These are phyloP conservation scores for Coriaria nepalensis DNA, from an alignment of 306 rosid species.

Conservation along the genomic window DNA sequence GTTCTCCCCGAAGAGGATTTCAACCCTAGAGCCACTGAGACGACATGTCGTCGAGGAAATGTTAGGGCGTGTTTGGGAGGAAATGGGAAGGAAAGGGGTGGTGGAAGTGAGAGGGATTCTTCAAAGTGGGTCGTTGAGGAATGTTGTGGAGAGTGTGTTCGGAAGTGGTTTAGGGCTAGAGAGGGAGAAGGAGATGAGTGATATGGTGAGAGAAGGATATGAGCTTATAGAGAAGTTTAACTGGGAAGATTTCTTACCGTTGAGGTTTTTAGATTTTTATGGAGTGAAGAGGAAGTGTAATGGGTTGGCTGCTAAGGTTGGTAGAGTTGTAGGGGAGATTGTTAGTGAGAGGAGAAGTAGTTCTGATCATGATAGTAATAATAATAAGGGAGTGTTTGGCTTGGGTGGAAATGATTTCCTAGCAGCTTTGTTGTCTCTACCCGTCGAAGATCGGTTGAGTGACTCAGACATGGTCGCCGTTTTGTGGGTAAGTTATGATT, in stretches of 20 bases:
- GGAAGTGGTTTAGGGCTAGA: conserved; percentile 22
- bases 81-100: conserved; percentile 31
- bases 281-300: conserved; percentile 74
- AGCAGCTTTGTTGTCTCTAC: conserved; percentile 45
- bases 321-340: conserved; percentile 33
- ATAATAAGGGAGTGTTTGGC: too few species aligned
- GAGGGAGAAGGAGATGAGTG: conserved; percentile 24
- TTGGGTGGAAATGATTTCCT: conserved; percentile 50
- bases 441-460: conserved; percentile 38
- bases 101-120: conserved; percentile 42
- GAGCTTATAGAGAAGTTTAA: conserved; percentile 45
- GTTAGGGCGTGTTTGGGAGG: conserved; percentile 18
- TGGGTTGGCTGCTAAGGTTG: conserved; percentile 42
- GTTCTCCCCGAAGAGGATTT: conserved; percentile 65
- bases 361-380: not conserved
- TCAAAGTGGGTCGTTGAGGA: conserved; percentile 50
- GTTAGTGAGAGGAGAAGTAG: conserved; percentile 35
- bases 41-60: conserved; percentile 33
- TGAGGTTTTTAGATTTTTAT: conserved; percentile 53
- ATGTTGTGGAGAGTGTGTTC: conserved; percentile 69
- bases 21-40: conserved; percentile 34
- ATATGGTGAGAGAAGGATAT: conserved; percentile 63
- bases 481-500: conserved; percentile 48
- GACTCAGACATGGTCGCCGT: conserved; percentile 66
- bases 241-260: conserved; percentile 62